Evolutionary conservation across 208 protist genomes (phyloP), one percentile per base, ranked within the genome.

Genomic region (Crithidia acanthocephali): DNA sequence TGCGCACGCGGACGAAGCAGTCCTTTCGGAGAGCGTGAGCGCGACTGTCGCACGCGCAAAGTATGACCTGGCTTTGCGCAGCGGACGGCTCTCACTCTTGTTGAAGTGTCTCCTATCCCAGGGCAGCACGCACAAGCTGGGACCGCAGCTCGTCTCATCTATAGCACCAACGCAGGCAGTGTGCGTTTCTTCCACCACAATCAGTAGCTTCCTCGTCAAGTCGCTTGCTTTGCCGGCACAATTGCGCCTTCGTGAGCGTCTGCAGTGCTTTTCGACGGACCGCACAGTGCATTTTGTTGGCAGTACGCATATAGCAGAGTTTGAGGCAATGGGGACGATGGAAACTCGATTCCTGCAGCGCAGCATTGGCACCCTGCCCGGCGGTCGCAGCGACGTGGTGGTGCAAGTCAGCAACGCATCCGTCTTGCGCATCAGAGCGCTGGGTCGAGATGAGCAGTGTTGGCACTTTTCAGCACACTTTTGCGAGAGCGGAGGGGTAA

Each of bases 31-130:
- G n/a, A 48, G 81, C 18, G 51, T 74, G 69, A 42, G 55, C 25
- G 25, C 51, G 18, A 59, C 70, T 35, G 65, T 94, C 27, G 61
- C 74, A n/a, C 65, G 33, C 42, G 60, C 80, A 15, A 85, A 89
- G 48, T 76, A 92, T 48, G 80, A 76, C 20, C 65, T 94, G 28
- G 79, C 89, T 10, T 42, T 94, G 64, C 80, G 80, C 33, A 90
- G 84, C 67, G 84, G 79, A 33, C 79, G 69, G 27, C 59, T 94
- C 23, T 87, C 82, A 51, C 62, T 77, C 52, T 50, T 94, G 32
- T 61, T 91, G 44, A 53, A 72, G 9, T 78, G 72, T 44, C 10
- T 78, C 18, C 58, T 78, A 2, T 13, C 57, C 20, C 42, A 25
- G 23, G 50, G 27, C n/a, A 56, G 56, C 48, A 35, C 66, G 5